Percentiles rank a stretch among this genome's conserved stretches.
phyloP scores from a whole-genome alignment of 129 eudicot genomes.

The Flaveria trinervia region DNA sequence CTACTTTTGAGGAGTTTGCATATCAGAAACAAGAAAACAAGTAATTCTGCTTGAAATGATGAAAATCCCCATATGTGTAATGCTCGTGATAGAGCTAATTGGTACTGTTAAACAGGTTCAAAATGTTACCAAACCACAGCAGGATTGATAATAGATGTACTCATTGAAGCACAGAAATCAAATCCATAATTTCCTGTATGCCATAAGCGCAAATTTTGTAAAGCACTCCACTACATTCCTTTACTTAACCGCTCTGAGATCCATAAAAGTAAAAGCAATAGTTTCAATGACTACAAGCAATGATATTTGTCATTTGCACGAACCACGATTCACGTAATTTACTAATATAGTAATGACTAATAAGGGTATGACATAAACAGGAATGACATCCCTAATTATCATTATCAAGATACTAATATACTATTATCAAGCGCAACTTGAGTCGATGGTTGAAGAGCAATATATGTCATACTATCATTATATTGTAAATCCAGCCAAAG shows the following conservation, averaged over 20 bases:
- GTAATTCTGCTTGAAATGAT: not conserved
- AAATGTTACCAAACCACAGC: not conserved
- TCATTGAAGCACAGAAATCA: not conserved
- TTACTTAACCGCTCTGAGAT: no score
- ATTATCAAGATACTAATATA: not conserved
- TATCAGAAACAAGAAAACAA: not conserved
- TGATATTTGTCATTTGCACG: no score
- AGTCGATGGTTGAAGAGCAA: not conserved
- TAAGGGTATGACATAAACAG: not conserved
- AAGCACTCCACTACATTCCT: not conserved
- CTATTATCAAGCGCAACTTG: not conserved
- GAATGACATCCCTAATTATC: not conserved
- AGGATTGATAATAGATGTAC: not conserved
- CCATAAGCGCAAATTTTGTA: not conserved
- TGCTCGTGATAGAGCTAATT: not conserved
- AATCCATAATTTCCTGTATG: not conserved
- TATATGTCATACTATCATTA: not conserved
- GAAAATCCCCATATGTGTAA: not conserved
- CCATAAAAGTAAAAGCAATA: no score
- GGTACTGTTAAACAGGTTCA: not conserved
- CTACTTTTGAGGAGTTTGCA: not conserved
- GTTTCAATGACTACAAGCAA: no score
- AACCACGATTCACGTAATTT: no score
- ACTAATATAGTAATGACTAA: not conserved
- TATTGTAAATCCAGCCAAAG: conserved; percentile 1